A percentile compares a stretch with the other conserved stretches of the same genome.
phyloP scores from a whole-genome alignment of 208 protist genomes.

The Trypanosoma theileri region DNA sequence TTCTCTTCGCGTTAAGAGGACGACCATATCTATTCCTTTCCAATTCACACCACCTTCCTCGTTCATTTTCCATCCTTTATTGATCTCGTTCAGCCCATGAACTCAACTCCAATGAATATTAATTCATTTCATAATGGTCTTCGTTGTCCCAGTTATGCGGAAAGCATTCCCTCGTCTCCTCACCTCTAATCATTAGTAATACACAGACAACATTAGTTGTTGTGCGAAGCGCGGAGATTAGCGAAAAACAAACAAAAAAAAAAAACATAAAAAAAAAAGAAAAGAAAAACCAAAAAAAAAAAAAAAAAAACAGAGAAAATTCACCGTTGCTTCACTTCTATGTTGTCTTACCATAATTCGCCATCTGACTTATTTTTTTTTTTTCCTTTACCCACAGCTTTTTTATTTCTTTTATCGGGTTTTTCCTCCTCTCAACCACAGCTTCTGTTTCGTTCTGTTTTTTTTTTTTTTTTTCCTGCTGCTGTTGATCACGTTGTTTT shows the following conservation, averaged over 20 bases:
- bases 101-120: too few species aligned
- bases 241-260: slow-evolving; percentile 27
- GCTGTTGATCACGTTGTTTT: not conserved
- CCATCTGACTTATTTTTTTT: not conserved
- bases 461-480: slow-evolving; percentile 4
- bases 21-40: too few species aligned
- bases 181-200: not conserved
- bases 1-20: too few species aligned
- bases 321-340: not conserved
- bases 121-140: not conserved
- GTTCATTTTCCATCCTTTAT: too few species aligned
- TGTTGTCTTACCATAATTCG: too few species aligned
- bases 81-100: too few species aligned
- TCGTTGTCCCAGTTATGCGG: not conserved
- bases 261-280: slow-evolving; percentile 17
- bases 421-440: not conserved
- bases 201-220: not conserved
- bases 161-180: not conserved
- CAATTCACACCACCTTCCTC: too few species aligned
- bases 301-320: not conserved
- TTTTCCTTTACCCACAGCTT: not conserved
- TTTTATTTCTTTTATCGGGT: too few species aligned
- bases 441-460: not conserved
- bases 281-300: slow-evolving; percentile 3
- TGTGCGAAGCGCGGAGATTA: not conserved